phyloP scores from a whole-genome alignment of 2,329 filamentous ascomycete genomes.

The Chrysoporthe cubensis region DNA sequence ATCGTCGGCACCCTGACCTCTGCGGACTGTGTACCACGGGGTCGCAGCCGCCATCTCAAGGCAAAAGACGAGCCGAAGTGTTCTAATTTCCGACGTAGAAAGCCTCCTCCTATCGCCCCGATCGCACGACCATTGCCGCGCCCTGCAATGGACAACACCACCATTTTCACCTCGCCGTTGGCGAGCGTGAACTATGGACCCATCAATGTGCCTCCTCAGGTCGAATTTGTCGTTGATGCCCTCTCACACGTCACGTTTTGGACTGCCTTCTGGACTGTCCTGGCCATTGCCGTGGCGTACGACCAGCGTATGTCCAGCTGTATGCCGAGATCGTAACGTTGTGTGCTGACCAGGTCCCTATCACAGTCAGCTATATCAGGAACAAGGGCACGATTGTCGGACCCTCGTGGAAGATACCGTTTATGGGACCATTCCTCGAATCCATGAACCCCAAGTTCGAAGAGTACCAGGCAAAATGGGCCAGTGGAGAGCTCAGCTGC shows the following conservation, averaged over 20 bases:
- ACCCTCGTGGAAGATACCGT: constrained; percentile 76
- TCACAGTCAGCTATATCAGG: constrained; percentile 73
- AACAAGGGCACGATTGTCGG: constrained; percentile 78
- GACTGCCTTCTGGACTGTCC: constrained; percentile 70
- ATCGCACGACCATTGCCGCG: constrained; percentile 21
- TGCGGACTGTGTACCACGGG: background rate
- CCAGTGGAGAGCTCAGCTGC: constrained; percentile 88
- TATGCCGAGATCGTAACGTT: background rate
- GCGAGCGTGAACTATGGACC: constrained; percentile 61
- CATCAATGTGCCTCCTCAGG: constrained; percentile 56
- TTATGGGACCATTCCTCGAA: constrained; percentile 94
- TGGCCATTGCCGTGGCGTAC: constrained; percentile 76
- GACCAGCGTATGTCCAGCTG: constrained; percentile 75
- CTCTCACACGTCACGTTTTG: constrained; percentile 61
- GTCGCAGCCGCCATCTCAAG: background rate
- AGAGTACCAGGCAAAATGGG: constrained; percentile 91
- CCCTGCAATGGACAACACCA: constrained; percentile 61
- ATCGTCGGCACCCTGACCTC: background rate
- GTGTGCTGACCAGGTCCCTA: constrained; percentile 13
- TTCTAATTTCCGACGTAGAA: background rate
- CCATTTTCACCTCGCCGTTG: constrained; percentile 68
- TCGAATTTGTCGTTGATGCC: constrained; percentile 59
- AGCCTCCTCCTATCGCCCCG: background rate
- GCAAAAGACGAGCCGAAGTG: background rate
- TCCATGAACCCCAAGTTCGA: constrained; percentile 91